Evolutionary conservation across 495 filamentous ascomycete genomes (phyloP).

Genomic region (Lasiosphaeria hispida): DNA sequence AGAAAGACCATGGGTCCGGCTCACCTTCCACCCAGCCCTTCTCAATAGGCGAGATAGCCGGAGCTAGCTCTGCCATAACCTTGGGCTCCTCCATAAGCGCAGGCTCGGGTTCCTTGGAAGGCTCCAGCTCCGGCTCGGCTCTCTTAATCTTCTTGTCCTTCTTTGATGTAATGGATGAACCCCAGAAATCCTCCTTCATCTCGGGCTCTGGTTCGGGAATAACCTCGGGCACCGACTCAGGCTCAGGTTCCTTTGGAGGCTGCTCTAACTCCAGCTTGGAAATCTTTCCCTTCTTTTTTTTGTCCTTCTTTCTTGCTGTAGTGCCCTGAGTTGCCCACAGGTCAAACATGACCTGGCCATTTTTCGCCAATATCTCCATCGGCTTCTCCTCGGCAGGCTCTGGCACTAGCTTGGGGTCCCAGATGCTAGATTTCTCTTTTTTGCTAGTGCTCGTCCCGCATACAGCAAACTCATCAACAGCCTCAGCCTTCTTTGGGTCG

Average conservation of each 20-base stretch:
- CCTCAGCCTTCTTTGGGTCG: background rate
- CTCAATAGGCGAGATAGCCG: background rate
- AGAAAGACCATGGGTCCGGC: background rate
- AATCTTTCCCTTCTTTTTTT: background rate
- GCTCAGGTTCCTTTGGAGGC: too few species aligned
- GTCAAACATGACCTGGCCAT: background rate
- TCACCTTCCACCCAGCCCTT: slow-evolving; percentile 7
- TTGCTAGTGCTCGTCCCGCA: too few species aligned
- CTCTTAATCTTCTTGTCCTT: background rate
- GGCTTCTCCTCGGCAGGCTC: background rate
- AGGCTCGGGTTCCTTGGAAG: too few species aligned
- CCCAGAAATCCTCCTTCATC: background rate
- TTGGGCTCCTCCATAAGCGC: background rate
- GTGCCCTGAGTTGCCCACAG: too few species aligned
- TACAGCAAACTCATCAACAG: too few species aligned
- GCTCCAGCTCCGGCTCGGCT: background rate
- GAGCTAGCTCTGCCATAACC: background rate
- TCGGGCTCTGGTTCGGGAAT: slow-evolving; percentile 6
- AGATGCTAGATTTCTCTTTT: too few species aligned
- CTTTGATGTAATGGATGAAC: background rate
- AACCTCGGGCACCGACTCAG: background rate
- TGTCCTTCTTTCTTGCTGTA: too few species aligned
- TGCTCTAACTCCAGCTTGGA: background rate
- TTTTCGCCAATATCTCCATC: background rate
- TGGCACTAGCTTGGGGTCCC: background rate